Evolutionary conservation across 2,329 filamentous ascomycete genomes (phyloP).

Genomic region (Cladosporium sphaerospermum): DNA sequence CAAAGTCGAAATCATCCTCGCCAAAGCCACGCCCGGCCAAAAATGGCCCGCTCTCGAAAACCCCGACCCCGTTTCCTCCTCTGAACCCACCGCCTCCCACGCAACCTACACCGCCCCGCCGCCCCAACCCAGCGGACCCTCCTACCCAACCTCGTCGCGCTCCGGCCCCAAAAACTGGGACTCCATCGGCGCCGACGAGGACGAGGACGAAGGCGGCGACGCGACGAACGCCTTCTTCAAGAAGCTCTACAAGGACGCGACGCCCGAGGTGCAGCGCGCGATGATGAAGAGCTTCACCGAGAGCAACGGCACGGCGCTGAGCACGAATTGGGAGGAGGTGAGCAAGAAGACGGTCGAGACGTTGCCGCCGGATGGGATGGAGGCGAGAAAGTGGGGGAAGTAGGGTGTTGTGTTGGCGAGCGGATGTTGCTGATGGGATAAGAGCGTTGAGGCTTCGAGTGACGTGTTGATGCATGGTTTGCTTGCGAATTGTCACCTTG

Average conservation of each 20-base stretch:
- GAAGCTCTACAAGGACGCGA: conserved; percentile 70
- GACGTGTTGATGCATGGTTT: not conserved
- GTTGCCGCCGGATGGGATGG: conserved; percentile 67
- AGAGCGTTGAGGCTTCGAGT: not conserved
- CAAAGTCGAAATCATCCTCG: conserved; percentile 72
- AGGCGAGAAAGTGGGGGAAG: conserved; percentile 62
- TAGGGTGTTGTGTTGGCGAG: conserved; percentile 4
- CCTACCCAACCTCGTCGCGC: conserved; percentile 82
- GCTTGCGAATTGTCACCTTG: too few relatives aligned
- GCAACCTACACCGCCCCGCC: conserved; percentile 16
- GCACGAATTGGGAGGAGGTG: conserved; percentile 87
- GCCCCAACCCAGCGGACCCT: conserved; percentile 38
- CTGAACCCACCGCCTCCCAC: conserved; percentile 12
- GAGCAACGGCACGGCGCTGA: conserved; percentile 87
- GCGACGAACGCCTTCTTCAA: conserved; percentile 83
- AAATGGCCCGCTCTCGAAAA: conserved; percentile 63
- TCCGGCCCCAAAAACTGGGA: conserved; percentile 90
- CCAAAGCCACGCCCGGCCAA: conserved; percentile 57
- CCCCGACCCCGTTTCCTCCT: conserved; percentile 23
- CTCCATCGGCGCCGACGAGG: conserved; percentile 54
- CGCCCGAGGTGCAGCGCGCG: conserved; percentile 74
- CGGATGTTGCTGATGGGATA: too few relatives aligned
- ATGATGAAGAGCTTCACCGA: conserved; percentile 98
- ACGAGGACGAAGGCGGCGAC: conserved; percentile 50
- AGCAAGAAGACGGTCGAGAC: conserved; percentile 65